Percentiles rank a stretch among this genome's conserved stretches.
Conservation (phyloP, 768 basidiomycete genomes). For the Calocybe cyanea region DNA sequence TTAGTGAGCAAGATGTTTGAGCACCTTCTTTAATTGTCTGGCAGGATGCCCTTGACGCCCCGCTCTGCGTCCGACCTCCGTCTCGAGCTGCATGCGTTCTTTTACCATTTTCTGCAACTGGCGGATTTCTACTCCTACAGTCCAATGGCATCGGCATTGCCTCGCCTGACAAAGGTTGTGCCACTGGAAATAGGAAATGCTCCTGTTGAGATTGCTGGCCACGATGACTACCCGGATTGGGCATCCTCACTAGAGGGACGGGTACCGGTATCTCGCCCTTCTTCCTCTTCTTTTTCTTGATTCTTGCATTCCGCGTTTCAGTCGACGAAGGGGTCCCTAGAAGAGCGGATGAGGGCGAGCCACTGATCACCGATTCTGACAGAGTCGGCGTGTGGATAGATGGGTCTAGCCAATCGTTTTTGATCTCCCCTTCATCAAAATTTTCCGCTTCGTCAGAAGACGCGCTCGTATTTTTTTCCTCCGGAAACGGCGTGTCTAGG, state of each 20-base stretch:
- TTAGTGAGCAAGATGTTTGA: too few relatives aligned
- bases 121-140: constrained; percentile 19
- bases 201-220: constrained; percentile 21
- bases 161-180: constrained; percentile 25
- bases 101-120: constrained; percentile 26
- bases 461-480: constrained; percentile 23
- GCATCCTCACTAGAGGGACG: constrained; percentile 36
- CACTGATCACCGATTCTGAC: too few relatives aligned
- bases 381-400: constrained; percentile 36
- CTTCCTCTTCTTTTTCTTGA: constrained; percentile 28
- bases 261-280: constrained; percentile 41
- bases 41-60: constrained; percentile 72
- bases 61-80: constrained; percentile 77
- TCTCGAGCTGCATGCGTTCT: constrained; percentile 73
- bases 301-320: constrained; percentile 10
- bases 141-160: constrained; percentile 15
- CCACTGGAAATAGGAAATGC: constrained; percentile 66
- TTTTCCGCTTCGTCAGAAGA: constrained; percentile 35
- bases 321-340: constrained; percentile 17
- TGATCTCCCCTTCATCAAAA: constrained; percentile 50
- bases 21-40: constrained; percentile 24
- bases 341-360: constrained; percentile 9
- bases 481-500: constrained; percentile 20
- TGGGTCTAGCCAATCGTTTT: constrained; percentile 70
- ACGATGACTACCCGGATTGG: constrained; percentile 21